Evolutionary conservation across 345 rosid genomes (phyloP).

Genomic region (Eucalyptus microcorys): DNA sequence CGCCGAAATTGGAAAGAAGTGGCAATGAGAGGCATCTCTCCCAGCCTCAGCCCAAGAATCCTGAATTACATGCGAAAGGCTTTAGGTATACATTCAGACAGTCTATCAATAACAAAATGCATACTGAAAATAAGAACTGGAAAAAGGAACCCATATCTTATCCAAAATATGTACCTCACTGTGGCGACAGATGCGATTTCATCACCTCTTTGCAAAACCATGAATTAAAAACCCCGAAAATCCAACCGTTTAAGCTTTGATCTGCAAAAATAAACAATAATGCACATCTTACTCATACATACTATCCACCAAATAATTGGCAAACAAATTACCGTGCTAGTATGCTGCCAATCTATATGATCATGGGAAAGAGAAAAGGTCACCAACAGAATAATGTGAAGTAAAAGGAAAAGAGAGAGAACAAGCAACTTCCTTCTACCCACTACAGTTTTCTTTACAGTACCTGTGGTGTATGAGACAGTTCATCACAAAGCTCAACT

Average conservation of each 20-base stretch:
- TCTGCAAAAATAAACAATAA: not conserved
- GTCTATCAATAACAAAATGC: not conserved
- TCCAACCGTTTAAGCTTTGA: slow-evolving; percentile 24
- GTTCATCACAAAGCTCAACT: not conserved
- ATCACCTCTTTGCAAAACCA: slow-evolving; percentile 22
- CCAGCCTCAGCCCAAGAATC: slow-evolving; percentile 24
- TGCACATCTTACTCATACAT: not conserved
- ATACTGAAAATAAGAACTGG: not conserved
- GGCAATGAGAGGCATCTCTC: slow-evolving; percentile 37
- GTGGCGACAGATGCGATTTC: slow-evolving; percentile 25
- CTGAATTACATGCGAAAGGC: slow-evolving; percentile 1
- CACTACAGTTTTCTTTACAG: not conserved
- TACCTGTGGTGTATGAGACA: not conserved
- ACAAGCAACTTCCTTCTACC: not conserved
- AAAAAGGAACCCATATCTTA: not conserved
- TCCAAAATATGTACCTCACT: slow-evolving; percentile 8
- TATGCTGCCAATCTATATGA: not conserved
- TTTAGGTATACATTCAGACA: not conserved
- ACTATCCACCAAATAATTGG: too few species aligned
- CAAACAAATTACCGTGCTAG: not conserved
- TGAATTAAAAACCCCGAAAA: slow-evolving; percentile 28
- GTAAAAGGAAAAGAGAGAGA: not conserved
- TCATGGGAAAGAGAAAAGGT: not conserved
- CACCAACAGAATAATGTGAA: not conserved
- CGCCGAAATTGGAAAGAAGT: slow-evolving; percentile 22